Conservation (phyloP, 345 rosid genomes). For the Eutrema japonicum region DNA sequence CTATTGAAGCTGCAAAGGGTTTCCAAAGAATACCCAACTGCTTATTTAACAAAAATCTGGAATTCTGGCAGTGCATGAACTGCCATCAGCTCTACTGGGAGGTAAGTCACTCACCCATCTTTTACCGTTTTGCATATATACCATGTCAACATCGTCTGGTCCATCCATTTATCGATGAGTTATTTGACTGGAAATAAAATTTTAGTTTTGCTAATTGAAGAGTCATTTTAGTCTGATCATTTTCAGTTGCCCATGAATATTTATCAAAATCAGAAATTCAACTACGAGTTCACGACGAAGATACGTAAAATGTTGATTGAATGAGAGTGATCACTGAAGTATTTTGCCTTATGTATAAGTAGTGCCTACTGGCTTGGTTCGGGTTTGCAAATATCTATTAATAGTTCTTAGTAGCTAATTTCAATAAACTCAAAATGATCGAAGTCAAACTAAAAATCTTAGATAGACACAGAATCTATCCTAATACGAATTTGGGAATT, state of each 20-base stretch:
- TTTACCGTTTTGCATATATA: not conserved
- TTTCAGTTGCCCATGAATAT: not conserved
- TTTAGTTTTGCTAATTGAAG: not conserved
- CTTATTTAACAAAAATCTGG: slow-evolving; percentile 77
- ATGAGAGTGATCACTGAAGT: not conserved
- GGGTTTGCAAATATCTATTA: too few relatives aligned
- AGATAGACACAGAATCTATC: too few relatives aligned
- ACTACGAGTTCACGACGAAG: not conserved
- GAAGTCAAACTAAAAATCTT: too few relatives aligned
- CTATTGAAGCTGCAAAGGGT: slow-evolving; percentile 90
- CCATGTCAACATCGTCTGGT: slow-evolving; percentile 1
- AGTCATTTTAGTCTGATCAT: not conserved
- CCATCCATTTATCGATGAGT: slow-evolving; percentile 1
- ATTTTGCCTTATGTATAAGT: not conserved
- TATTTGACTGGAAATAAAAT: not conserved
- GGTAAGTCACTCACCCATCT: slow-evolving; percentile 48
- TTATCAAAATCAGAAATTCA: not conserved
- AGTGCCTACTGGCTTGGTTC: too few relatives aligned
- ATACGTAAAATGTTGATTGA: not conserved
- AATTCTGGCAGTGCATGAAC: slow-evolving; percentile 98
- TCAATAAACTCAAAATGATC: too few relatives aligned
- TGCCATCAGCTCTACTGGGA: slow-evolving; percentile 98
- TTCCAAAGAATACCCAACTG: slow-evolving; percentile 90
- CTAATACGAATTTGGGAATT: too few relatives aligned
- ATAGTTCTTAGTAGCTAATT: too few relatives aligned